Conservation (phyloP, 1,284 basidiomycete species). For the Sutorius eximius region DNA sequence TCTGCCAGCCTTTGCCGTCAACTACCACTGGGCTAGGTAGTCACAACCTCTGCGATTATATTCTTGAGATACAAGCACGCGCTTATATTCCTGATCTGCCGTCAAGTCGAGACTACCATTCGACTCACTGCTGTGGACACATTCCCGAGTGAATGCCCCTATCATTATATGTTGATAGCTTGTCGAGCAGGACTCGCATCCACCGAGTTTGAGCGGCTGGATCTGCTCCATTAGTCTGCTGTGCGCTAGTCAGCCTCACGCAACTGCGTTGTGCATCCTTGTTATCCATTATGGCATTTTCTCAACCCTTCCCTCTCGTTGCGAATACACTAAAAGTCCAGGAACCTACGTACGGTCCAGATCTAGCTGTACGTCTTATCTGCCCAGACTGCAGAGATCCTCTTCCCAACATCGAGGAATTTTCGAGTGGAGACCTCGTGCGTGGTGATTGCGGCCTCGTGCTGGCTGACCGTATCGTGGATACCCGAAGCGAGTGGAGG, state of each 20-base stretch:
- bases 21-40: slow-evolving; percentile 25
- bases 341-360: slow-evolving; percentile 66
- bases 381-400: slow-evolving; percentile 94
- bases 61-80: no score
- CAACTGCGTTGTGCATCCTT: slow-evolving; percentile 5
- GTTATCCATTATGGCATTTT: slow-evolving; percentile 43
- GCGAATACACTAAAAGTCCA: slow-evolving; percentile 47
- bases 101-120: no score
- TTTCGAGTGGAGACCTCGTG: slow-evolving; percentile 95
- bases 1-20: slow-evolving; percentile 29
- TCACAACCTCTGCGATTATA: slow-evolving; percentile 4
- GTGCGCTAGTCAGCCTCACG: slow-evolving; percentile 21
- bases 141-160: slow-evolving; percentile 8
- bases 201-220: slow-evolving; percentile 22
- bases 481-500: slow-evolving; percentile 97
- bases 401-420: slow-evolving; percentile 95
- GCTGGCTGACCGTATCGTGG: slow-evolving; percentile 93
- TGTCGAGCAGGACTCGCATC: slow-evolving; percentile 19
- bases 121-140: no score
- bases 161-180: slow-evolving; percentile 18
- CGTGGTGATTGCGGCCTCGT: slow-evolving; percentile 96
- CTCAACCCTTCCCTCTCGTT: slow-evolving; percentile 74
- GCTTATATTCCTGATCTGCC: no score
- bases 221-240: slow-evolving; percentile 8
- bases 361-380: slow-evolving; percentile 87